Conservation (phyloP, 106 monocot genomes). For the Gastrodia elata region DNA sequence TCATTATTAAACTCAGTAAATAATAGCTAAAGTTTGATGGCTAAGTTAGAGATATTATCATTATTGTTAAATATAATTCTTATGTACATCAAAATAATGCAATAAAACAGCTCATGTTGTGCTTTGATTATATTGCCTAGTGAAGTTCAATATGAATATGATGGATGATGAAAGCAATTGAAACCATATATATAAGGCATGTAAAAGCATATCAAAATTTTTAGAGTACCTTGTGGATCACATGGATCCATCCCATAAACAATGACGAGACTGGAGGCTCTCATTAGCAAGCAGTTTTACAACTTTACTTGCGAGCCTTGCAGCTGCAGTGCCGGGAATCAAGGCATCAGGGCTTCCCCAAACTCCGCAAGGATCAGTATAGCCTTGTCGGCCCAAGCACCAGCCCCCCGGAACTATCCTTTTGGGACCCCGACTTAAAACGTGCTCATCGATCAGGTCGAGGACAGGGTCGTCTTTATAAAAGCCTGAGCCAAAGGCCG, state of each 20-base stretch:
- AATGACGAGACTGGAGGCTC: slow-evolving; percentile 39
- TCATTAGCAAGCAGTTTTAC: slow-evolving; percentile 31
- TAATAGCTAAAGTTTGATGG: too few relatives aligned
- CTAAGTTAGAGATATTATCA: too few relatives aligned
- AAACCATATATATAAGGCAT: not conserved
- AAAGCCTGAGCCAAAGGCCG: slow-evolving; percentile 56
- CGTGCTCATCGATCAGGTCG: slow-evolving; percentile 50
- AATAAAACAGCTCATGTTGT: not conserved
- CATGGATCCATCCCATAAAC: slow-evolving; percentile 53
- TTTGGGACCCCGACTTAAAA: slow-evolving; percentile 33
- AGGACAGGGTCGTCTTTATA: slow-evolving; percentile 39
- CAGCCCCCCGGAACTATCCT: slow-evolving; percentile 65
- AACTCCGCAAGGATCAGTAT: slow-evolving; percentile 45
- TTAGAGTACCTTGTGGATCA: slow-evolving; percentile 8
- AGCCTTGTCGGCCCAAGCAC: slow-evolving; percentile 45
- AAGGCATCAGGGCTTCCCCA: slow-evolving; percentile 54
- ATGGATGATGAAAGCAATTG: not conserved
- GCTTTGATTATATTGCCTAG: too few relatives aligned
- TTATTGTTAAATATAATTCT: too few relatives aligned
- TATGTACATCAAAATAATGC: not conserved
- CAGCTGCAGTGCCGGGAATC: slow-evolving; percentile 54
- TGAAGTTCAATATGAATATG: too few relatives aligned
- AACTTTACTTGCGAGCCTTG: slow-evolving; percentile 41
- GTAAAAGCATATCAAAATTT: not conserved
- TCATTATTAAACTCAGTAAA: too few relatives aligned